Evolutionary conservation across 257 asterid species (phyloP), one percentile per base, ranked within the genome.

Genomic region (Fraxinus americana): DNA sequence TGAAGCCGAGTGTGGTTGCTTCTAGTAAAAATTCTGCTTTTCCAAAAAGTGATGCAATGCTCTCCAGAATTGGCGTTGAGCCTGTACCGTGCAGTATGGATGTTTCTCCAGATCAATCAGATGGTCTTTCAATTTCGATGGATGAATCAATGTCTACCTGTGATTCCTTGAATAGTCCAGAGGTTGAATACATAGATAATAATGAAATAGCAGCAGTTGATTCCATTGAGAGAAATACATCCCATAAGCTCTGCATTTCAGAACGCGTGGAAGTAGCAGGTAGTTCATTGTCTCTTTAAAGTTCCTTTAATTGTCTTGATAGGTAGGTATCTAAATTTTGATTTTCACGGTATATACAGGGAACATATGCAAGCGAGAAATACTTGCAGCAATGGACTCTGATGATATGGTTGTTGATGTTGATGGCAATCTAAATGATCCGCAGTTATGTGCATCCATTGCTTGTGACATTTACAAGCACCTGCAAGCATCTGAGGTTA

Each of bases 391-490:
- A 35, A 78, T 77, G 34, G 87, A 76, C 66, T 66, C 87, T 6
- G 83, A 73, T 67, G 89, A 79, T 75, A 81, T 75, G 84, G 76
- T 92, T 71, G 79, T 78, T 8, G 89, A 91, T 65, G 89, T 93
- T 36, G 99, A 95, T 72, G 83, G 78, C 57, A 82, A 93, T 82
- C 79, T 89, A 1, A 90, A 85, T 35, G 98, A 94, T 71, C 97
- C 98, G 4, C 99, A 90, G 78, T 78, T 92, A 34, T 94, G 98
- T 82, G 94, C 98, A 68, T 86, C 98, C 79, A 89, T 92, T 50
- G 98, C 98, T 72, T 91, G 95, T 80, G 99, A 92, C 75, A 92
- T 92, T 29, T 92, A 95, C 92, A 89, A 87, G 81, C 98, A 92
- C 82, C 81, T 95, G 88, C 85, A 96, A 83, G 98, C 92, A 70